Base-by-base conservation (phyloP, 352 stramenopile genomes). In the Phytophthora palmivora region DNA sequence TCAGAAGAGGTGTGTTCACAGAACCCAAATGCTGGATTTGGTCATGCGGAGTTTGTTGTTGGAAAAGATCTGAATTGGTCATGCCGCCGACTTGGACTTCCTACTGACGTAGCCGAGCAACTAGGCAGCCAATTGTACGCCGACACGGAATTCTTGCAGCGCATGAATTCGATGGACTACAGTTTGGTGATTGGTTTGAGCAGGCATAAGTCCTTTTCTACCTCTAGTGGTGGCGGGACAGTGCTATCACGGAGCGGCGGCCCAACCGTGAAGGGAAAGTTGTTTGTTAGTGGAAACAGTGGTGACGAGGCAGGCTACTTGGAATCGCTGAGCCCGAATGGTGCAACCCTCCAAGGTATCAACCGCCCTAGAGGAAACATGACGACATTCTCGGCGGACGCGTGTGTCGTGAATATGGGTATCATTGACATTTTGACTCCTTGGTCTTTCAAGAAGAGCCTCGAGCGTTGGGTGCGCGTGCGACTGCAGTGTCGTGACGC, bases 151-250 rank as follows among this genome's bases (percentile, higher is more conserved):
- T 99, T 98, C 52, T 70, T 99, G 43, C 79, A 91, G 41, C 82
- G 85, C 33, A 98, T 98, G 80, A 97, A 98, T 67, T 98, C 96
- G 64, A 98, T 99, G 89, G 96, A 99, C 70, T 99, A 99, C 72
- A 98, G 89, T 51, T 83, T 99, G 59, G 79, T 98, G 48, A 97
- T 99, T 68, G 96, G 95, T 15, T 73, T 98, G 45, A 91, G 79
- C 63, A 78, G 82, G 2, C 69, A 74, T n/a, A 80, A 75, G 30
- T 64, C 72, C 1, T 77, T 82, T 42, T 72, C 72, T 0, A 55
- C 63, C 15, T 70, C 68, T 0, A 85, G 73, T 32, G 59, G 71
- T 22, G 65, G 61, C 61, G 66, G 55, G 16, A 64, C 65, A 21
- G 44, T 78, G 24, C 56, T 78, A 5, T 75, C 70, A 46, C 65